These are phyloP conservation scores for Boletus rubroflammeus DNA, from an alignment of 768 basidiomycete species.

Conservation along the genomic window DNA sequence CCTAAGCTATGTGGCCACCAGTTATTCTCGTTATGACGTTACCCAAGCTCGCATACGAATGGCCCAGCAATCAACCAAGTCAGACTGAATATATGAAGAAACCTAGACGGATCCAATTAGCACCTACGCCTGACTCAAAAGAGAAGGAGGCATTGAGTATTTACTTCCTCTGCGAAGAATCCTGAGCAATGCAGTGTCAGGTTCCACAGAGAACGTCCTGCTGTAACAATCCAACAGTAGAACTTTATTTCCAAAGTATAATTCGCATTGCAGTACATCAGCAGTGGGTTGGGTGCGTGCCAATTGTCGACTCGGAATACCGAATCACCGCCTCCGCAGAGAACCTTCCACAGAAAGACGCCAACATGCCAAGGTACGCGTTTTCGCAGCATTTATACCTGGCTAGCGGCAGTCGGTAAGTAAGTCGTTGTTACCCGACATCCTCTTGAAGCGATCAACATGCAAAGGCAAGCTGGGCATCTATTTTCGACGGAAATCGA, in stretches of 20 bases:
- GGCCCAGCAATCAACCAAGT: neutral
- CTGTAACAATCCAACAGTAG: too few relatives aligned
- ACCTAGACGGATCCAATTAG: neutral
- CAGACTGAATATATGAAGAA: neutral
- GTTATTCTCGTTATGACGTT: neutral
- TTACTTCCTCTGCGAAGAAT: too few relatives aligned
- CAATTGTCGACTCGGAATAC: neutral
- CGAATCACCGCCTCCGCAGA: neutral
- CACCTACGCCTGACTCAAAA: neutral
- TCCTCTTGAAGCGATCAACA: neutral
- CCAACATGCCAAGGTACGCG: constrained; percentile 4
- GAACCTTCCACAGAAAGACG: constrained; percentile 3
- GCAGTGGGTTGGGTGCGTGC: neutral
- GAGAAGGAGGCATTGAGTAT: neutral
- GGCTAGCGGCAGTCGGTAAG: neutral
- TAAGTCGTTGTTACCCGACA: neutral
- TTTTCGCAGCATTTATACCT: neutral
- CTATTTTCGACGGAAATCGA: neutral
- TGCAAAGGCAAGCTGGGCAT: neutral
- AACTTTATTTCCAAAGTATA: neutral
- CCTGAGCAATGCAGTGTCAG: neutral
- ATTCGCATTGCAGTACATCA: neutral
- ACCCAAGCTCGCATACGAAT: neutral
- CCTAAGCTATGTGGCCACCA: neutral
- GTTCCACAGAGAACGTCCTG: neutral